Conservation (phyloP, 2,329 filamentous ascomycete species). For the Cadophora malorum region DNA sequence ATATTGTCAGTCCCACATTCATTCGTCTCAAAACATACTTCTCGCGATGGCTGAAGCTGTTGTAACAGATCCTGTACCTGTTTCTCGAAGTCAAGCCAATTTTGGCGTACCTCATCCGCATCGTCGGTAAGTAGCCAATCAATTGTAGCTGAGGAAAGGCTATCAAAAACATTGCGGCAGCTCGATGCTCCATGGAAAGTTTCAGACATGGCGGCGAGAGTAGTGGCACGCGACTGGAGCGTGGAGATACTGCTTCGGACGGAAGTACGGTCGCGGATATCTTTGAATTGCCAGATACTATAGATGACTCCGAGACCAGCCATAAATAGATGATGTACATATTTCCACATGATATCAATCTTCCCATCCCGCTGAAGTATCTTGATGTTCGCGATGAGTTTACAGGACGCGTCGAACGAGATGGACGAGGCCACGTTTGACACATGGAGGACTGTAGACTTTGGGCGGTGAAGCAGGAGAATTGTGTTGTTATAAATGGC, state of each 20-base stretch:
- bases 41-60: slow-evolving; percentile 14
- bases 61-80: slow-evolving; percentile 22
- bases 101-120: slow-evolving; percentile 14
- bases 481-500: slow-evolving; percentile 44
- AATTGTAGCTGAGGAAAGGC: slow-evolving; percentile 43
- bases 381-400: slow-evolving; percentile 43
- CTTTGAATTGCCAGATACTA: slow-evolving; percentile 45
- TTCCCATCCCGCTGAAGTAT: slow-evolving; percentile 44
- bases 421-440: slow-evolving; percentile 39
- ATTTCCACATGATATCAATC: slow-evolving; percentile 45
- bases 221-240: slow-evolving; percentile 44
- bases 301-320: slow-evolving; percentile 46
- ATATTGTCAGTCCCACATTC: slow-evolving; percentile 9
- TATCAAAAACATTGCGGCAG: slow-evolving; percentile 44
- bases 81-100: slow-evolving; percentile 20
- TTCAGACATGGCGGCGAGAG: slow-evolving; percentile 45
- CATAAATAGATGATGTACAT: slow-evolving; percentile 46
- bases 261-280: slow-evolving; percentile 43
- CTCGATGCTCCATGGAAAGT: slow-evolving; percentile 45
- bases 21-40: slow-evolving; percentile 12
- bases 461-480: slow-evolving; percentile 45
- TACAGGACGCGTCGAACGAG: slow-evolving; percentile 41
- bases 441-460: slow-evolving; percentile 35
- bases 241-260: slow-evolving; percentile 29
- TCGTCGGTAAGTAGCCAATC: slow-evolving; percentile 37